phyloP scores from a whole-genome alignment of 495 filamentous ascomycete genomes.

The Lasiosphaeria ovina region DNA sequence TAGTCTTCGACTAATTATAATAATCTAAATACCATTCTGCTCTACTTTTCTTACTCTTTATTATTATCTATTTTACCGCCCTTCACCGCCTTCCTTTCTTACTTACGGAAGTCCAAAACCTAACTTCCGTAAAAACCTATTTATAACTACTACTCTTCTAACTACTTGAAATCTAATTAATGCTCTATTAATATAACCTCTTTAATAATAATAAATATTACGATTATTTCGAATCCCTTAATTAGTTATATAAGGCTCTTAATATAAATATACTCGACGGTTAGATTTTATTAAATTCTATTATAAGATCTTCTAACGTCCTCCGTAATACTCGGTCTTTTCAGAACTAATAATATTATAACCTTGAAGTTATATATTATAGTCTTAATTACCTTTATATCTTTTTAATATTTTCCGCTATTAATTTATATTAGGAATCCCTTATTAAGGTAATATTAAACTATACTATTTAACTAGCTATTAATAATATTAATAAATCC shows the following conservation, averaged over 20 bases:
- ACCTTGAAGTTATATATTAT: background rate
- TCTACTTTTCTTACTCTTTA: too few species aligned
- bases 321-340: background rate
- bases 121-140: too few species aligned
- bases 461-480: background rate
- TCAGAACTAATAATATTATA: background rate
- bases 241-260: background rate
- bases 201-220: background rate
- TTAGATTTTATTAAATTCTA: background rate
- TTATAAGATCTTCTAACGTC: background rate
- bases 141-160: too few species aligned
- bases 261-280: background rate
- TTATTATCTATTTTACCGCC: too few species aligned
- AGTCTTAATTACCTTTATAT: background rate
- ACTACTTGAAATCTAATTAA: too few species aligned
- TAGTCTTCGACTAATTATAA: too few species aligned
- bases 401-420: background rate
- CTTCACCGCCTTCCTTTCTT: too few species aligned
- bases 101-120: too few species aligned
- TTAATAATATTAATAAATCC: background rate
- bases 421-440: background rate
- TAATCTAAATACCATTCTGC: too few species aligned
- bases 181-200: too few species aligned
- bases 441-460: background rate
- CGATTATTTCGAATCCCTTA: background rate